Evolutionary conservation across 2,329 filamentous ascomycete genomes (phyloP), one percentile per base, ranked within the genome.

Genomic region (Aplosporella prunicola): DNA sequence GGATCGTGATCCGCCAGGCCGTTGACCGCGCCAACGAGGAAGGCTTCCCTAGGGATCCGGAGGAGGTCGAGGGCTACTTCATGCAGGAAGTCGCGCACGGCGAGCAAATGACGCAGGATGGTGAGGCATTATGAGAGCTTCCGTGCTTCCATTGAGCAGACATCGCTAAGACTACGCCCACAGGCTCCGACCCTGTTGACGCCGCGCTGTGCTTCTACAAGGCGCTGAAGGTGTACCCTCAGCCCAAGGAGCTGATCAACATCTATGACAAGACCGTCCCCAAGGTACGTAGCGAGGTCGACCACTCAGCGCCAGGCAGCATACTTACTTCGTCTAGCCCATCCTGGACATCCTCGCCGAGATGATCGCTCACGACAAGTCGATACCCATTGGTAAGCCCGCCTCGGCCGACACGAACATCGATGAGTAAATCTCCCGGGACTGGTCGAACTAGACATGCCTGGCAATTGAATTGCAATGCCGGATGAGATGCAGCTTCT

Each of bases 201-300:
- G 85, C 91, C 35, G 89, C 91, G 32, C 69, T 96, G 43, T 86
- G 84, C 62, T 98, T 98, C 68, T 98, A 96, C 76, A 93, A 88
- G 73, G 91, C 88, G 29, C 76, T 98, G 49, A 98, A 98, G 75
- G 91, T 96, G 51, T 98, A 98, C 67, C 91, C 91, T 35, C 82
- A 85, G 53, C 91, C 89, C 9, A 76, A 80, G 52, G 91, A 96
- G 57, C 71, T 98, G 52, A 95, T 98, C 61, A 76, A 76, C 54
- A 94, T 98, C 63, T 98, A 98, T 66, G 91, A 98, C 64, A 94
- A 93, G 76, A 96, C 91, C 20, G 88, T 96, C 30, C 82, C 89
- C 51, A 95, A 95, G 82, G 88, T 86, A 63, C 43, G 59, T 20
- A n/a, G 10, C 35, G 14, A 24, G 20, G 11, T 33, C 20, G 30